These are phyloP conservation scores for Coemansia asiatica DNA, from an alignment of 192 early-diverging fungal genomes.

Conservation along the genomic window DNA sequence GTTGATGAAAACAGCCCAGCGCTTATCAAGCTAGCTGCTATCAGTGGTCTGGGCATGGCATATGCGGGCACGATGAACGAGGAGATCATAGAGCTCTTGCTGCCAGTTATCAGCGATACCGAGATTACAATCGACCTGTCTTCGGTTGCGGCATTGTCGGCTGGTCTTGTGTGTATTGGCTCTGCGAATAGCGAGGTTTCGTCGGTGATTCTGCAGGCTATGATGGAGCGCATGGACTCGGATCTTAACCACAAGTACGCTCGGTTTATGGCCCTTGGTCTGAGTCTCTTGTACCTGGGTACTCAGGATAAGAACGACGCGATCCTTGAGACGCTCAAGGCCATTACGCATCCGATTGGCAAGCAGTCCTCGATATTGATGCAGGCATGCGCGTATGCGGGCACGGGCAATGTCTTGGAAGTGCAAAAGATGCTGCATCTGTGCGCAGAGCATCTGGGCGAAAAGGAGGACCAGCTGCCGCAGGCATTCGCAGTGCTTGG, in stretches of 20 bases:
- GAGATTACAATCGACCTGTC: constrained; percentile 84
- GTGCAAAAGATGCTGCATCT: constrained; percentile 94
- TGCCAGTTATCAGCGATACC: constrained; percentile 80
- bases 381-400: constrained; percentile 87
- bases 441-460: constrained; percentile 92
- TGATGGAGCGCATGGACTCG: constrained; percentile 91
- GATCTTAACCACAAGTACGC: constrained; percentile 86
- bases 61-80: constrained; percentile 89
- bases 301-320: constrained; percentile 89
- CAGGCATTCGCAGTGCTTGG: constrained; percentile 97
- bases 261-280: constrained; percentile 91
- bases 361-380: constrained; percentile 86
- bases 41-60: constrained; percentile 90
- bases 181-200: constrained; percentile 87
- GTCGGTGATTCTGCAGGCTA: constrained; percentile 85
- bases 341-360: constrained; percentile 89
- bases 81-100: constrained; percentile 79
- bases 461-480: constrained; percentile 80
- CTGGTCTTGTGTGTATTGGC: constrained; percentile 93
- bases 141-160: constrained; percentile 82
- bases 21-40: constrained; percentile 72
- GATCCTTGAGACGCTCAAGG: constrained; percentile 91
- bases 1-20: constrained; percentile 58
- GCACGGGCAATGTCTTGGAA: constrained; percentile 95
- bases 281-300: constrained; percentile 87